Conservation (phyloP, 495 filamentous ascomycete genomes). For the Entonaema liquescens region DNA sequence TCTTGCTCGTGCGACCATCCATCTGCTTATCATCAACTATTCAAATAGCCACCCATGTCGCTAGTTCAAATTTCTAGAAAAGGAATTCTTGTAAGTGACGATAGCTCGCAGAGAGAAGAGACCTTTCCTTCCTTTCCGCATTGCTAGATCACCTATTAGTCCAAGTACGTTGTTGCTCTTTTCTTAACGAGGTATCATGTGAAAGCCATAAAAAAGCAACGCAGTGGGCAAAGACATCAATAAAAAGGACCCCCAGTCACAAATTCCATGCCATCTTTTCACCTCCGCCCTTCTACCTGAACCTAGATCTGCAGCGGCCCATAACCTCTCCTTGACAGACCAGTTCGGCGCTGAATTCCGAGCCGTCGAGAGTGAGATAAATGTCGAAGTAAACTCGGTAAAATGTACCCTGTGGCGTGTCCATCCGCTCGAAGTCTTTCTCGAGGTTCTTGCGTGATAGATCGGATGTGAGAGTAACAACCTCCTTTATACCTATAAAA, state of each 20-base stretch:
- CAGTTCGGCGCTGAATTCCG: constrained; percentile 96
- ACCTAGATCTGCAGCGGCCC: constrained; percentile 92
- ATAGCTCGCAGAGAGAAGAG: constrained; percentile 1
- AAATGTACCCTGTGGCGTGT: constrained; percentile 97
- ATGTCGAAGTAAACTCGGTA: constrained; percentile 85
- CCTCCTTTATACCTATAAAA: constrained; percentile 91
- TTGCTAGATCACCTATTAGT: constrained; percentile 20
- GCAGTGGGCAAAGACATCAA: constrained; percentile 26
- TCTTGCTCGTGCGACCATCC: constrained; percentile 20
- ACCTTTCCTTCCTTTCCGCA: constrained; percentile 9
- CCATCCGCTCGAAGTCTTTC: constrained; percentile 99
- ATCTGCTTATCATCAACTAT: constrained; percentile 6
- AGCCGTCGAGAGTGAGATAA: constrained; percentile 95
- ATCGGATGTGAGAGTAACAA: constrained; percentile 96
- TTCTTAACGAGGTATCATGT: constrained; percentile 38
- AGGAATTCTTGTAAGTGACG: constrained; percentile 6
- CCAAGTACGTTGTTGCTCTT: constrained; percentile 27
- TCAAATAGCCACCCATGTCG: constrained; percentile 10
- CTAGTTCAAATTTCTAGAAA: constrained; percentile 17
- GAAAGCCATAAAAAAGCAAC: constrained; percentile 36
- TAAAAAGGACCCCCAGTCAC: constrained; percentile 20
- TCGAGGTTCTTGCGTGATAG: constrained; percentile 97
- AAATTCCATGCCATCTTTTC: not conserved
- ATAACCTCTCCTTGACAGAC: constrained; percentile 99
- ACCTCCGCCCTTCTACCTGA: constrained; percentile 57